Conservation (phyloP, 2,329 filamentous ascomycete genomes). For the Hirsutella rhossiliensis region DNA sequence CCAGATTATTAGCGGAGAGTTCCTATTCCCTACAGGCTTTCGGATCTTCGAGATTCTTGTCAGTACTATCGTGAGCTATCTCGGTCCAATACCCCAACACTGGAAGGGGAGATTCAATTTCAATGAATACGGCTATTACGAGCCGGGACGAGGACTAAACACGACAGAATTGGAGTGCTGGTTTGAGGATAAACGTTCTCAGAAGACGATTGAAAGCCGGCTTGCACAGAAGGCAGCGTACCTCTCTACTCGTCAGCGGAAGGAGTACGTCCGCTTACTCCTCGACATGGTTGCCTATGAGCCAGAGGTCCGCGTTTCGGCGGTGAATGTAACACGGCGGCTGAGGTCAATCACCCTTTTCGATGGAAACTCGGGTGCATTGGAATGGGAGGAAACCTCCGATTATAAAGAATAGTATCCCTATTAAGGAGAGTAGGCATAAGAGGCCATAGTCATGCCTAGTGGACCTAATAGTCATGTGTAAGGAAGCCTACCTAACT, state of each 20-base stretch:
- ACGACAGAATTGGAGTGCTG: constrained; percentile 4
- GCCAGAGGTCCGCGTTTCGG: constrained; percentile 3
- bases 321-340: neutral
- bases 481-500: too few relatives aligned
- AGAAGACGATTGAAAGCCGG: constrained; percentile 1
- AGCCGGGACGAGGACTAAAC: neutral
- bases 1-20: neutral
- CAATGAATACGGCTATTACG: constrained; percentile 2
- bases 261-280: constrained; percentile 1
- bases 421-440: too few relatives aligned
- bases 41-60: constrained; percentile 4
- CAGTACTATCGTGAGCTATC: neutral
- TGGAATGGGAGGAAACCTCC: too few relatives aligned
- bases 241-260: constrained; percentile 1
- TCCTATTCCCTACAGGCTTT: constrained; percentile 2
- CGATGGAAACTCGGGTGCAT: too few relatives aligned
- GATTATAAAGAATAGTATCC: too few relatives aligned
- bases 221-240: neutral
- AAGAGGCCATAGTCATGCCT: too few relatives aligned
- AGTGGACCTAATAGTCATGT: too few relatives aligned
- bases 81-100: constrained; percentile 3
- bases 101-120: constrained; percentile 2
- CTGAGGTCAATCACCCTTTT: neutral
- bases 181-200: neutral
- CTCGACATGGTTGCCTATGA: constrained; percentile 3